Evolutionary conservation across 371 early-diverging fungal genomes (phyloP).

Genomic region (Mortierella sp.): DNA sequence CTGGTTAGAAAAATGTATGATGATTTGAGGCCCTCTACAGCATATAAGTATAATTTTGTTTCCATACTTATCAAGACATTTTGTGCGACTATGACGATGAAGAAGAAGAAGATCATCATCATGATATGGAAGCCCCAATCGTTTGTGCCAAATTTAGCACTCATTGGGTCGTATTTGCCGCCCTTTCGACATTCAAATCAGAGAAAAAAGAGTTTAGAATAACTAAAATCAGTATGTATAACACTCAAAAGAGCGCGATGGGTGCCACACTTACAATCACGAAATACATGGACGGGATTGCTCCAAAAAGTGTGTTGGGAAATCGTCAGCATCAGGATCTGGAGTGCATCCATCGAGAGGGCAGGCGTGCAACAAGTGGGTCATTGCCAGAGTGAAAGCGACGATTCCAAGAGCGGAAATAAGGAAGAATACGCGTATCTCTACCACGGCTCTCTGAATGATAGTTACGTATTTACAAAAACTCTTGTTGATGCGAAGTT

Average conservation of each 20-base stretch:
- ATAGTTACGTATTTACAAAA: slow-evolving; percentile 35
- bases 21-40: background rate
- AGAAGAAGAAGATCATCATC: slow-evolving; percentile 40
- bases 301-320: slow-evolving; percentile 13
- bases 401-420: slow-evolving; percentile 25
- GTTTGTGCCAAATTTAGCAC: background rate
- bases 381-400: slow-evolving; percentile 18
- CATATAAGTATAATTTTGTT: background rate
- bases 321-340: background rate
- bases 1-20: background rate
- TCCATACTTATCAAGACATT: slow-evolving; percentile 45
- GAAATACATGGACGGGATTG: slow-evolving; percentile 32
- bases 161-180: slow-evolving; percentile 34
- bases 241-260: too few species aligned
- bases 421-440: slow-evolving; percentile 28
- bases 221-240: background rate
- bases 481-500: slow-evolving; percentile 22
- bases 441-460: slow-evolving; percentile 13
- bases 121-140: slow-evolving; percentile 27
- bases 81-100: slow-evolving; percentile 34
- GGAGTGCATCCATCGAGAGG: background rate
- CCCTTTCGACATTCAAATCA: too few species aligned
- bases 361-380: slow-evolving; percentile 14
- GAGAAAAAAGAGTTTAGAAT: background rate
- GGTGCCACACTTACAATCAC: slow-evolving; percentile 24